Conservation (phyloP, 768 basidiomycete genomes). For the Trametes elegans region DNA sequence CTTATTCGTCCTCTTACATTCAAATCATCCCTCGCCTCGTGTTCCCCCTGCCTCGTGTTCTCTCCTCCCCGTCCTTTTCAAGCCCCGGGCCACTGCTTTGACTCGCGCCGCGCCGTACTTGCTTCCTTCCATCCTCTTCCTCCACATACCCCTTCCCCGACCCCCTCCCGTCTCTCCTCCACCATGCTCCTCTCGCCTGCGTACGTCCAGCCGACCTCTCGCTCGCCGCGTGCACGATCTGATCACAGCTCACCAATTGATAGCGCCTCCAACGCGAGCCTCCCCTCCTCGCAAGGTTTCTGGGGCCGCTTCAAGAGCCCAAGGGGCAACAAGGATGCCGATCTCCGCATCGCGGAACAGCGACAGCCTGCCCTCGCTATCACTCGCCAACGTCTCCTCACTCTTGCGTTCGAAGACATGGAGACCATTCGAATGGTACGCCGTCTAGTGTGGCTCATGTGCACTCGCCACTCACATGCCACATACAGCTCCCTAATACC, state of each 20-base stretch:
- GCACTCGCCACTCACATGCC: constrained; percentile 10
- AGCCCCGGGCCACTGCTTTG: too few relatives aligned
- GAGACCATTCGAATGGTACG: constrained; percentile 81
- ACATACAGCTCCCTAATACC: constrained; percentile 59
- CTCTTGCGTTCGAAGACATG: constrained; percentile 81
- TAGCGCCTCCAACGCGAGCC: constrained; percentile 69
- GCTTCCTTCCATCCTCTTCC: background rate
- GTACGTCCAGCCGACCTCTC: constrained; percentile 42
- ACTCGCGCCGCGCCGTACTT: background rate
- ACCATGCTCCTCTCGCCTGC: constrained; percentile 80
- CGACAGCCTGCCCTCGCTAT: constrained; percentile 60
- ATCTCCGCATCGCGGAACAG: constrained; percentile 55
- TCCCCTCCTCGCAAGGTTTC: constrained; percentile 41
- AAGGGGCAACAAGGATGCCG: constrained; percentile 61
- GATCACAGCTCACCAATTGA: constrained; percentile 28
- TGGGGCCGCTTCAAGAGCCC: constrained; percentile 62
- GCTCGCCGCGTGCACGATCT: constrained; percentile 32
- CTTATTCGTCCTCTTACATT: constrained; percentile 3
- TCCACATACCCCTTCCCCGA: constrained; percentile 3
- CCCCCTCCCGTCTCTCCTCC: constrained; percentile 21
- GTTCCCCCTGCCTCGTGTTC: constrained; percentile 24
- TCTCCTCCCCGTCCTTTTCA: constrained; percentile 8
- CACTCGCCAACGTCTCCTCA: constrained; percentile 72
- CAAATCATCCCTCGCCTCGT: constrained; percentile 27
- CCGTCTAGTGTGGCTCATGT: constrained; percentile 22